Evolutionary conservation across 1,284 basidiomycete genomes (phyloP), one percentile per base, ranked within the genome.

Genomic region (Inonotus obliquus): DNA sequence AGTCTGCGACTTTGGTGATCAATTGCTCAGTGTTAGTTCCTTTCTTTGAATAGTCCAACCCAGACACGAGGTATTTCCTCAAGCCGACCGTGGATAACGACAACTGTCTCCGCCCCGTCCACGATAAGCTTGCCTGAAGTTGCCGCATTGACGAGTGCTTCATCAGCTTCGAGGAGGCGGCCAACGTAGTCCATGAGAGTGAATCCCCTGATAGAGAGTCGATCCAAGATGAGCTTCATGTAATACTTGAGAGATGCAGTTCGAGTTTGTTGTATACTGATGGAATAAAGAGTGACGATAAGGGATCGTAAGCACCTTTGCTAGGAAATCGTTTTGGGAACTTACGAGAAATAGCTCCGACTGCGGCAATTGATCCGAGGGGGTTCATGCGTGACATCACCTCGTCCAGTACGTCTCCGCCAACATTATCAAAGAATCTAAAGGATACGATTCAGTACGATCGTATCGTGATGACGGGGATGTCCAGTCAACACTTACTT

Each of bases 341-440:
- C 69, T 63, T 57, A 71, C 70, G 69, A 29, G 71, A 69, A 64
- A 79, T 79, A 37, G 73, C 72, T 27, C 78, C 79, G 66, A 78
- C 80, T 23, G 74, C 68, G 14, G 72, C 73, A 58, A 80, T 71
- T 53, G 74, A 69, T 17, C 76, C 77, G 60, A 71, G 65, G 32
- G 73, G 73, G 67, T 75, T 75, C 62, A 79, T 69, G 29, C 73
- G 67, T 25, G 66, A 62, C 10, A 77, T 62, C 27, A 70, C 68
- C 19, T 67, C 54, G 66, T 78, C 71, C 27, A 78, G 68, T 21
- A 75, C 69, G 25, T 72, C 66, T 1, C 77, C 76, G 14, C 77
- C 77, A 53, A 77, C 75, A 60, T 77, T 78, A 64, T 74, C 73
- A 62, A 71, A 73, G 66, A 57, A 62, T 25, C 60, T 61, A 19